Percentiles rank a stretch among this genome's conserved stretches.
phyloP scores from a whole-genome alignment of 108 stramenopile genomes.

The Skeletonema tropicum region DNA sequence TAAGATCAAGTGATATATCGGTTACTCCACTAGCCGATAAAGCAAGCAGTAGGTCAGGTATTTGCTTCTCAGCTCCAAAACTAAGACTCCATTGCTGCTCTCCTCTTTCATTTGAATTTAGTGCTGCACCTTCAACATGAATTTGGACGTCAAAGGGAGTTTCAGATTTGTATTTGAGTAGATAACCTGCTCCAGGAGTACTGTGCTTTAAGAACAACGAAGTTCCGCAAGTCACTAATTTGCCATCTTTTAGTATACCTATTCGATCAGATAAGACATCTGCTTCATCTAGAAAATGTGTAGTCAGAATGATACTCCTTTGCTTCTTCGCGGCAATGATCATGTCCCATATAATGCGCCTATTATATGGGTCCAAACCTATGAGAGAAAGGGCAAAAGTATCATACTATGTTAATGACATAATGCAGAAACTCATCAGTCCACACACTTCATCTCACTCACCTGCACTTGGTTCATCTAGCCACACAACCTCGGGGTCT shows the following conservation, averaged over 20 bases:
- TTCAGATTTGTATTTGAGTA: constrained; percentile 30
- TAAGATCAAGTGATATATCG: constrained; percentile 38
- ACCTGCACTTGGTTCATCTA: constrained; percentile 60
- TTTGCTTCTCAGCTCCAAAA: constrained; percentile 22
- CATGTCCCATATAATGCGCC: constrained; percentile 33
- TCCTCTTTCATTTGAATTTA: neutral
- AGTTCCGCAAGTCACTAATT: constrained; percentile 61
- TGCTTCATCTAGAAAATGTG: constrained; percentile 36
- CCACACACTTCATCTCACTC: neutral
- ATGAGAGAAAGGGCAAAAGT: neutral
- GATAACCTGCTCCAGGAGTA: constrained; percentile 68
- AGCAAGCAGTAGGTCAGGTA: constrained; percentile 19
- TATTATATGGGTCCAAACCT: constrained; percentile 4
- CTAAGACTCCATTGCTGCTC: constrained; percentile 30
- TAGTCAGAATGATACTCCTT: constrained; percentile 26
- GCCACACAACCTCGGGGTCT: constrained; percentile 66
- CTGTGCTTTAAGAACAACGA: constrained; percentile 78
- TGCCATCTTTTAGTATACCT: constrained; percentile 73
- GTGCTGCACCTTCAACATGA: constrained; percentile 18
- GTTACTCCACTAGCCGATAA: constrained; percentile 14
- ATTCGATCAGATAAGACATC: constrained; percentile 60
- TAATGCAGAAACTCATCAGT: too few species aligned
- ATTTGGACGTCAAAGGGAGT: constrained; percentile 1
- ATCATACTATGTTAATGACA: neutral
- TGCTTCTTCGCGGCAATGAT: constrained; percentile 18